Base-by-base conservation (phyloP, 164 flowering plant genomes). In the Liquidambar formosana region DNA sequence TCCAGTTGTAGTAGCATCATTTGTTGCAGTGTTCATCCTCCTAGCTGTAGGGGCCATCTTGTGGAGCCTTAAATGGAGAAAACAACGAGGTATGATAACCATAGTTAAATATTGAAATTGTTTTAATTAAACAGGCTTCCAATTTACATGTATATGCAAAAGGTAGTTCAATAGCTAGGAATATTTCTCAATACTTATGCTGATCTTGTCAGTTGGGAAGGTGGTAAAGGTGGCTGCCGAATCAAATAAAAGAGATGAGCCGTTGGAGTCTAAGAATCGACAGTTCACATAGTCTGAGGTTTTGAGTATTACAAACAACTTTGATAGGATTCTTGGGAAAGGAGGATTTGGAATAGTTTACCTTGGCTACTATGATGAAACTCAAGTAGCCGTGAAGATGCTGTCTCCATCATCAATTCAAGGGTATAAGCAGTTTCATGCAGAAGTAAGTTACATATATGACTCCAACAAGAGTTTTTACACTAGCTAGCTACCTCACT, bases 271-370 rank as follows among this genome's bases (percentile, higher is more conserved):
- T 51, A 68, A 23, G 53, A 47, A 78, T 16, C 47, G 54, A 14
- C 64, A 45, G 10, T 73, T 64, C 52, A 61, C 75, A 12, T 74
- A 71, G 25, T 38, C 60, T 10, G 72, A 73, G 54, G 53, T 83
- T 12, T n/a, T 65, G 27, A 51, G 8, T n/a, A 80, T 78, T 4
- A 80, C 80, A 13, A 75, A 69, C 57, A 76, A 75, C 59, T 79
- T 83, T 43, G 64, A 75, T 16, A 72, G 46, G 27, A 64, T 67
- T 21, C 69, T 84, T 5, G 85, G 85, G 0, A 78, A 72, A 67
- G 84, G 84, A 57, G 86, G 84, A 23, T 82, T 69, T 71, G 86
- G 84, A 22, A 69, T 46, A 13, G 86, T 82, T 21, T 82, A 77
- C 54, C 69, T 47, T 71, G 85, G 88, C 18, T 57, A 25, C 63